A percentile compares a stretch with the other conserved stretches of the same genome.
These are phyloP conservation scores for Ambrosiella xylebori DNA, from an alignment of 2,329 filamentous ascomycete species.

Conservation along the genomic window DNA sequence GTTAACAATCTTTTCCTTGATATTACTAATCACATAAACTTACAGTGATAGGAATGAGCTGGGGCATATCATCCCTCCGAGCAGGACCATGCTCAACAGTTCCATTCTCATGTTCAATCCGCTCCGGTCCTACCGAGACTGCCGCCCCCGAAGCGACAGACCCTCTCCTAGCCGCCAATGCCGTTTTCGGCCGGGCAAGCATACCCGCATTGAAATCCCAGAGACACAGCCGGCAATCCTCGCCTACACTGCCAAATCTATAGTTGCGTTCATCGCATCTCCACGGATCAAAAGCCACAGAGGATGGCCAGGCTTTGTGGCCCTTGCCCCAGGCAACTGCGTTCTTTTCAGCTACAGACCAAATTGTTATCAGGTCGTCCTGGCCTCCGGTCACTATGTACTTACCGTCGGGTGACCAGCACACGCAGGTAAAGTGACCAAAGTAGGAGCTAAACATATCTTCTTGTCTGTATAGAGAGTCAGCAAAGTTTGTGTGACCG, in stretches of 20 bases:
- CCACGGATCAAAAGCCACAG: constrained; percentile 92
- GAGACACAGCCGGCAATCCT: constrained; percentile 74
- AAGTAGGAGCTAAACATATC: constrained; percentile 86
- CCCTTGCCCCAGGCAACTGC: constrained; percentile 87
- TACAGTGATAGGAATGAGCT: constrained; percentile 12
- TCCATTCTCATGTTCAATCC: constrained; percentile 11
- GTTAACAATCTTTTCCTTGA: constrained; percentile 25
- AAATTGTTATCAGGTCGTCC: constrained; percentile 91
- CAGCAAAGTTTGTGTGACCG: not conserved
- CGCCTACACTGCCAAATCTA: constrained; percentile 86
- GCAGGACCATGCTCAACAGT: constrained; percentile 11
- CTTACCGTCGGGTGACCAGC: constrained; percentile 93
- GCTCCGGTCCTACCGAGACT: constrained; percentile 14
- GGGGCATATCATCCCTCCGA: constrained; percentile 4
- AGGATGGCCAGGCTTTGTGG: constrained; percentile 88
- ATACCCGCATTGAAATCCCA: constrained; percentile 98
- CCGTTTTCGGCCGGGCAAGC: constrained; percentile 77
- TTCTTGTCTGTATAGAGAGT: constrained; percentile 40
- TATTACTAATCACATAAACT: constrained; percentile 16
- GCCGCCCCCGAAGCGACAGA: constrained; percentile 28
- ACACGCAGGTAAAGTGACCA: constrained; percentile 79
- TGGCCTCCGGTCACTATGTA: constrained; percentile 92
- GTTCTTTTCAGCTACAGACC: constrained; percentile 68
- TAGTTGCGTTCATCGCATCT: constrained; percentile 91
- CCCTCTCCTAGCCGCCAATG: constrained; percentile 37